Evolutionary conservation across 805 yeast species (phyloP).

Genomic region (Cyberlindnera amylophila): DNA sequence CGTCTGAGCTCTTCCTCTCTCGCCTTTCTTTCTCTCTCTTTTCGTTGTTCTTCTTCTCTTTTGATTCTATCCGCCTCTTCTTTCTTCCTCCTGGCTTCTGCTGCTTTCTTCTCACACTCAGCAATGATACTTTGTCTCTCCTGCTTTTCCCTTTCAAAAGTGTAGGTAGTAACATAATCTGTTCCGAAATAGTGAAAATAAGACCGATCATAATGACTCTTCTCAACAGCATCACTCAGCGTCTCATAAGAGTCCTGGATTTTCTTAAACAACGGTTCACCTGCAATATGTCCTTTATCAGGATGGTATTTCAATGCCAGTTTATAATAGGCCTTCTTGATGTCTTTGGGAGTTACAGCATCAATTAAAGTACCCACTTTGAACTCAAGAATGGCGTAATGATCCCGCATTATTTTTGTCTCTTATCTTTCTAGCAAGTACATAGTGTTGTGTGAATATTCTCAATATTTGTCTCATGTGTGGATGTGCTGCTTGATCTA

Average conservation of each 20-base stretch:
- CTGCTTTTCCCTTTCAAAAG: constrained; percentile 5
- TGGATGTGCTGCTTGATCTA: too few relatives aligned
- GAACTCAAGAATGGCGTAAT: constrained; percentile 62
- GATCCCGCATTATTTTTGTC: too few relatives aligned
- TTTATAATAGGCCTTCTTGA: constrained; percentile 73
- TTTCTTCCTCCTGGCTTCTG: too few relatives aligned
- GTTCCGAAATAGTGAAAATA: constrained; percentile 12
- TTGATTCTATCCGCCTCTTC: too few relatives aligned
- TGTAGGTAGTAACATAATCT: constrained; percentile 4
- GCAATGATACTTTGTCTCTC: constrained; percentile 1
- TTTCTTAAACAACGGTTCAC: constrained; percentile 17
- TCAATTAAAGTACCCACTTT: constrained; percentile 36
- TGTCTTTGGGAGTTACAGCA: constrained; percentile 37
- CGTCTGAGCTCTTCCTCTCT: neutral
- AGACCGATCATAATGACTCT: constrained; percentile 18
- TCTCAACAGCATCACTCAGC: constrained; percentile 6
- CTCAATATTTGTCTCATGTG: too few relatives aligned
- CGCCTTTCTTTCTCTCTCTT: neutral
- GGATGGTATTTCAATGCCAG: constrained; percentile 72
- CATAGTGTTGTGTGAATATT: too few relatives aligned
- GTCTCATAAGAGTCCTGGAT: constrained; percentile 16
- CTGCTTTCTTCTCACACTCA: neutral
- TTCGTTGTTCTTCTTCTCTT: constrained; percentile 1
- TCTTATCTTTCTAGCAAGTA: too few relatives aligned
- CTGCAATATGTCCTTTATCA: constrained; percentile 52